These are phyloP conservation scores for Dorcoceras hygrometricum DNA, from an alignment of 257 asterid species.

Conservation along the genomic window DNA sequence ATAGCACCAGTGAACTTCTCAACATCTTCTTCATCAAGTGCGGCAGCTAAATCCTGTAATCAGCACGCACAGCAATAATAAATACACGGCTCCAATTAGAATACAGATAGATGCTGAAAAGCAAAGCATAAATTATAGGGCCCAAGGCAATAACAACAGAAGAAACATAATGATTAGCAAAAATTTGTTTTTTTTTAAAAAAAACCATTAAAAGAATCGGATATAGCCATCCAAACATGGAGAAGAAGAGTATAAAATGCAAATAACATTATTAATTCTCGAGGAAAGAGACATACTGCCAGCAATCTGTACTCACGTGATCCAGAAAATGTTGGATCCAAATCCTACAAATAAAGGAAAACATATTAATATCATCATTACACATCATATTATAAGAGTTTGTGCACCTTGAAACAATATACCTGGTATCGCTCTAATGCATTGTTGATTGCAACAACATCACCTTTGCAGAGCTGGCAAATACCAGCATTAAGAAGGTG, in stretches of 20 bases:
- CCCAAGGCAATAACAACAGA: slow-evolving; percentile 1
- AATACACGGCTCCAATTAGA: slow-evolving; percentile 15
- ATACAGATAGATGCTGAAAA: slow-evolving; percentile 7
- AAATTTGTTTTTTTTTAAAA: neutral
- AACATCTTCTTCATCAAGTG: slow-evolving; percentile 57
- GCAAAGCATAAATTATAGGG: neutral
- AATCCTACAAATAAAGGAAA: slow-evolving; percentile 35
- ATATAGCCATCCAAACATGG: neutral
- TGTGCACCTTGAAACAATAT: slow-evolving; percentile 8
- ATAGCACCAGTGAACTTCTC: slow-evolving; percentile 51
- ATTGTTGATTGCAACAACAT: slow-evolving; percentile 83
- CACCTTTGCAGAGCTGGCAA: slow-evolving; percentile 93
- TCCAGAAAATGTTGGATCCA: slow-evolving; percentile 63
- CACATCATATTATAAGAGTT: neutral
- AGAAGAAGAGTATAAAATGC: neutral
- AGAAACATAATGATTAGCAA: neutral
- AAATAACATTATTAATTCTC: neutral
- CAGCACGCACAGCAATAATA: slow-evolving; percentile 19
- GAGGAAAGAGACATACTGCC: slow-evolving; percentile 37
- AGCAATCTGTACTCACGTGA: slow-evolving; percentile 59
- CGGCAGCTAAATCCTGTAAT: slow-evolving; percentile 44
- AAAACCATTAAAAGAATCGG: neutral
- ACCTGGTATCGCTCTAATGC: slow-evolving; percentile 86
- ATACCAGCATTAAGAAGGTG: slow-evolving; percentile 99
- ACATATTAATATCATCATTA: slow-evolving; percentile 10